Percentiles rank a stretch among this genome's conserved stretches.
These are phyloP conservation scores for Marasmius tenuissimus DNA, from an alignment of 1,284 basidiomycete genomes.

Conservation along the genomic window DNA sequence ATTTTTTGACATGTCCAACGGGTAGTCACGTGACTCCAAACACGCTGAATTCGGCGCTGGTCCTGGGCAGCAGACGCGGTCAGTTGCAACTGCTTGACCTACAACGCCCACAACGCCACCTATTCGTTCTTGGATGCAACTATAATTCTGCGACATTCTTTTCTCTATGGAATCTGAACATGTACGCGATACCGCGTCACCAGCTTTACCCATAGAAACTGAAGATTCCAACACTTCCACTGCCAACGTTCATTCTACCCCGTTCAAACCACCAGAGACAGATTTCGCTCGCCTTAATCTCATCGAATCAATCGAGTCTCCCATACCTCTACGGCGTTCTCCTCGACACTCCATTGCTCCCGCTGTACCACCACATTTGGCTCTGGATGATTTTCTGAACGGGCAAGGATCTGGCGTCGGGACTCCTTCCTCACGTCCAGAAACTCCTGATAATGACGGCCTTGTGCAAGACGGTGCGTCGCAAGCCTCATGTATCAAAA, in stretches of 20 bases:
- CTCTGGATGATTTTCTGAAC: slow-evolving; percentile 24
- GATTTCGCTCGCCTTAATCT: slow-evolving; percentile 33
- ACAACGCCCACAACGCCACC: not conserved
- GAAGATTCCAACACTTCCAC: slow-evolving; percentile 15
- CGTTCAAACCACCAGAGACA: slow-evolving; percentile 57
- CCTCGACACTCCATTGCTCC: slow-evolving; percentile 43
- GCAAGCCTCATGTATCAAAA: slow-evolving; percentile 1
- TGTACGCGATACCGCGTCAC: not conserved
- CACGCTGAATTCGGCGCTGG: not conserved
- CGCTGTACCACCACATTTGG: slow-evolving; percentile 18
- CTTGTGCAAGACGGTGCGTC: slow-evolving; percentile 10
- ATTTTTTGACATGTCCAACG: no score
- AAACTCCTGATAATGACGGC: slow-evolving; percentile 14
- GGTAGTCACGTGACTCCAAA: not conserved
- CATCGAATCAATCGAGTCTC: slow-evolving; percentile 25
- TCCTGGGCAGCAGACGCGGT: not conserved
- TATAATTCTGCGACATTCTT: not conserved
- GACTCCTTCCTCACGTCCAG: slow-evolving; percentile 10
- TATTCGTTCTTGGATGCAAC: not conserved
- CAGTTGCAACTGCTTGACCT: not conserved
- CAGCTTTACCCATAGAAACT: not conserved
- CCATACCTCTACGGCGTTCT: slow-evolving; percentile 46
- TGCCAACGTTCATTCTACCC: slow-evolving; percentile 51
- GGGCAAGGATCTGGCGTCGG: slow-evolving; percentile 27
- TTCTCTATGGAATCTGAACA: not conserved